Conservation (phyloP, 805 yeast genomes). For the Cyberlindnera mrakii region DNA sequence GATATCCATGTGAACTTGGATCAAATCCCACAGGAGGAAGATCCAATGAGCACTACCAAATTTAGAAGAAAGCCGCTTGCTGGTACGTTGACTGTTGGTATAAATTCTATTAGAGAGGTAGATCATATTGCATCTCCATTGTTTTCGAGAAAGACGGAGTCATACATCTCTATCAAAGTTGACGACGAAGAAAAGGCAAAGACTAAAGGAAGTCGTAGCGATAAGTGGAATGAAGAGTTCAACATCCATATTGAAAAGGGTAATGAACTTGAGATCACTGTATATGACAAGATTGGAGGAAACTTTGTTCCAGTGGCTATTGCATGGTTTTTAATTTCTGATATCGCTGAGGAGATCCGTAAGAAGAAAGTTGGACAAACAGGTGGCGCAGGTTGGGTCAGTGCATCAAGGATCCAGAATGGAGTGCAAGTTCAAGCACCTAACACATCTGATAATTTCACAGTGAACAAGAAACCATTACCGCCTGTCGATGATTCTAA, state of each 20-base stretch:
- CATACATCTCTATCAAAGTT: conserved; percentile 68
- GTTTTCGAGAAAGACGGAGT: conserved; percentile 73
- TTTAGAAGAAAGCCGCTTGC: conserved; percentile 78
- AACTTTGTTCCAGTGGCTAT: conserved; percentile 82
- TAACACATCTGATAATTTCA: conserved; percentile 21
- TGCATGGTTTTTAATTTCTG: conserved; percentile 85
- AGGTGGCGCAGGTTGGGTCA: conserved; percentile 82
- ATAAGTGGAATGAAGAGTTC: conserved; percentile 80
- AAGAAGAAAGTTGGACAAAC: conserved; percentile 79
- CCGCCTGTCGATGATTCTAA: conserved; percentile 7
- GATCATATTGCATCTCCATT: conserved; percentile 88
- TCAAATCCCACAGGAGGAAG: conserved; percentile 54
- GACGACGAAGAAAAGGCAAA: conserved; percentile 83
- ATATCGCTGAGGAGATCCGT: conserved; percentile 91
- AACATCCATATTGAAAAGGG: conserved; percentile 81
- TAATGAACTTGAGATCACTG: conserved; percentile 83
- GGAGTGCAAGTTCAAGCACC: conserved; percentile 13
- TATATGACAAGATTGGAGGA: conserved; percentile 67
- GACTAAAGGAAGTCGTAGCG: conserved; percentile 69
- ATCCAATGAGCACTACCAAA: conserved; percentile 52
- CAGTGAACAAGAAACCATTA: conserved; percentile 3
- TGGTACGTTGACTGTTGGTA: conserved; percentile 70
- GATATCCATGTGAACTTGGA: conserved; percentile 72
- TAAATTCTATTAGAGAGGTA: conserved; percentile 77
- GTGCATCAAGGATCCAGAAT: conserved; percentile 53